Evolutionary conservation across 2,329 filamentous ascomycete genomes (phyloP).

Genomic region (Fusarium annulatum): DNA sequence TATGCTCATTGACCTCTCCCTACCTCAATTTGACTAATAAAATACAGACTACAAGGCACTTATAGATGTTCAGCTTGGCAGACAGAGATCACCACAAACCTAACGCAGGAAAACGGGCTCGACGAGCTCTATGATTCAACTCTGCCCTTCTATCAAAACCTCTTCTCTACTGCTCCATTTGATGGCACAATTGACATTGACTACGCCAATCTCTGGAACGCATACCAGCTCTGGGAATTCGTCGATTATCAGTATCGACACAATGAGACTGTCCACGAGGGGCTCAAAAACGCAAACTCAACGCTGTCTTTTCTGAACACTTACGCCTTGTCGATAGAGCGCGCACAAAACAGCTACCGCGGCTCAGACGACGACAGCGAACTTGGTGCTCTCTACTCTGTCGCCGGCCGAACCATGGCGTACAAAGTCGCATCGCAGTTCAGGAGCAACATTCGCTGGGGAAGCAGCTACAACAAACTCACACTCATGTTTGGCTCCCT

Average conservation of each 20-base stretch:
- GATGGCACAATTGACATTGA: constrained; percentile 50
- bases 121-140: constrained; percentile 44
- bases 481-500: constrained; percentile 65
- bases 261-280: constrained; percentile 56
- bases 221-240: constrained; percentile 66
- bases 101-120: constrained; percentile 43
- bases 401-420: constrained; percentile 66
- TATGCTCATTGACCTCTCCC: constrained; percentile 45
- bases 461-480: constrained; percentile 58
- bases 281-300: constrained; percentile 50
- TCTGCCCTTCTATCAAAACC: constrained; percentile 55
- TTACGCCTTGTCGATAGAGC: constrained; percentile 77
- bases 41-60: constrained; percentile 53
- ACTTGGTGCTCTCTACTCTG: constrained; percentile 54
- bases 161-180: constrained; percentile 54
- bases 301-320: constrained; percentile 61
- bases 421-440: constrained; percentile 57
- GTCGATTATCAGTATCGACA: constrained; percentile 65
- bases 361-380: constrained; percentile 53
- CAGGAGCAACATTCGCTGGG: constrained; percentile 53
- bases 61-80: constrained; percentile 53
- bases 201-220: constrained; percentile 59
- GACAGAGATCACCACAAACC: constrained; percentile 43
- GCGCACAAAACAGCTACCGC: constrained; percentile 63
- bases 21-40: neutral